phyloP scores from a whole-genome alignment of 352 stramenopile species.

The Albugo laibachii region DNA sequence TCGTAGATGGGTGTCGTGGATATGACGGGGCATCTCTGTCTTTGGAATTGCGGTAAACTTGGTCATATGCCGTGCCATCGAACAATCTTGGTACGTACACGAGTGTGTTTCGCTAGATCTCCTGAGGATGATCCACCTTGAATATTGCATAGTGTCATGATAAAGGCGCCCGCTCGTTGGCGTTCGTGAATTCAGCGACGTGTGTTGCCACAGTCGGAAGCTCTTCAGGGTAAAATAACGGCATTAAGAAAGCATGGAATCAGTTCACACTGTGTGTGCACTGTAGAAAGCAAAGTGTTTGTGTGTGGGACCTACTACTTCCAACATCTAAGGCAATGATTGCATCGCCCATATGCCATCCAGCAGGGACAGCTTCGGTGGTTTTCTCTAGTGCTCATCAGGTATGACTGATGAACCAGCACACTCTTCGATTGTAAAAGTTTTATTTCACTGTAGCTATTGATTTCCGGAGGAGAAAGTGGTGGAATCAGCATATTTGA shows the following conservation, averaged over 20 bases:
- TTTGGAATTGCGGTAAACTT: constrained; percentile 70
- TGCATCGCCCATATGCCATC: constrained; percentile 46
- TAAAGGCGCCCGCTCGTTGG: constrained; percentile 54
- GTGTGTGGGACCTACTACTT: constrained; percentile 68
- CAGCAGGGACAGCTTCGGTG: constrained; percentile 45
- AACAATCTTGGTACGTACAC: constrained; percentile 24
- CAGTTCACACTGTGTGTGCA: neutral
- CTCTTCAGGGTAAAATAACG: constrained; percentile 45
- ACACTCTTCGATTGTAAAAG: neutral
- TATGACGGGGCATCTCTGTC: constrained; percentile 32
- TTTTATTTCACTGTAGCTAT: constrained; percentile 18
- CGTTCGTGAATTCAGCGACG: constrained; percentile 64
- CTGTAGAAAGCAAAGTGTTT: constrained; percentile 56
- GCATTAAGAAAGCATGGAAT: neutral
- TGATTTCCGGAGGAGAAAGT: constrained; percentile 63
- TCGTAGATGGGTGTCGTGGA: constrained; percentile 60
- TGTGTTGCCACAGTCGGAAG: constrained; percentile 48
- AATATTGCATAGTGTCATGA: constrained; percentile 38
- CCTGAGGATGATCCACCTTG: neutral
- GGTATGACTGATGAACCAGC: neutral
- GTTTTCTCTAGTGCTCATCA: constrained; percentile 63
- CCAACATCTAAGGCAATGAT: constrained; percentile 52
- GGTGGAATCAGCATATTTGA: constrained; percentile 73
- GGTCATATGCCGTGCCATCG: constrained; percentile 47
- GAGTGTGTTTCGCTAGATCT: neutral